phyloP scores from a whole-genome alignment of 306 rosid genomes.

The Vigna radiata region DNA sequence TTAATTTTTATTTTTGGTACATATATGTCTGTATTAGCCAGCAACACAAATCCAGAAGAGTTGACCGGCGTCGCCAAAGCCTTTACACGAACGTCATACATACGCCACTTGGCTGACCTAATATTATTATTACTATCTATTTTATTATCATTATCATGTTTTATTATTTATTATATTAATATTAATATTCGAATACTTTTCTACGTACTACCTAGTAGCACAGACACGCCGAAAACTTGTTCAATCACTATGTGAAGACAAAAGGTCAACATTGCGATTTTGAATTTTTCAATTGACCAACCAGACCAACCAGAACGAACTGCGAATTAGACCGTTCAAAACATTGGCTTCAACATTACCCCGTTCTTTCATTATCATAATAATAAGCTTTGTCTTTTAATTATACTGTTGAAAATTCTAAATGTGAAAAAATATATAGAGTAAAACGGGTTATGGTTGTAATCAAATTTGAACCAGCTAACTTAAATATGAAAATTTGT shows the following conservation, averaged over 20 bases:
- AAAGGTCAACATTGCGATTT: not conserved
- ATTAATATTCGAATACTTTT: not conserved
- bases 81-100: not conserved
- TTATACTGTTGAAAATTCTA: no score
- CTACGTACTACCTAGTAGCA: not conserved
- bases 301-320: not conserved
- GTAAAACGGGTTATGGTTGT: no score
- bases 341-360: not conserved
- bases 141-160: no score
- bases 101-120: not conserved
- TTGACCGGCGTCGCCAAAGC: not conserved
- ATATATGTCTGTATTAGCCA: not conserved
- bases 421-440: no score
- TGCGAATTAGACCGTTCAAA: not conserved
- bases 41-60: not conserved
- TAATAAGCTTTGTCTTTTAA: not conserved
- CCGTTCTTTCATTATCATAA: not conserved
- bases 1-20: not conserved
- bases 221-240: not conserved
- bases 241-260: not conserved
- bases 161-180: no score
- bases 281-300: constrained; percentile 35
- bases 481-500: no score
- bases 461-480: no score
- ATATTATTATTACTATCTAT: not conserved